Base-by-base conservation (phyloP, 345 rosid species). In the Eucalyptus cloeziana region DNA sequence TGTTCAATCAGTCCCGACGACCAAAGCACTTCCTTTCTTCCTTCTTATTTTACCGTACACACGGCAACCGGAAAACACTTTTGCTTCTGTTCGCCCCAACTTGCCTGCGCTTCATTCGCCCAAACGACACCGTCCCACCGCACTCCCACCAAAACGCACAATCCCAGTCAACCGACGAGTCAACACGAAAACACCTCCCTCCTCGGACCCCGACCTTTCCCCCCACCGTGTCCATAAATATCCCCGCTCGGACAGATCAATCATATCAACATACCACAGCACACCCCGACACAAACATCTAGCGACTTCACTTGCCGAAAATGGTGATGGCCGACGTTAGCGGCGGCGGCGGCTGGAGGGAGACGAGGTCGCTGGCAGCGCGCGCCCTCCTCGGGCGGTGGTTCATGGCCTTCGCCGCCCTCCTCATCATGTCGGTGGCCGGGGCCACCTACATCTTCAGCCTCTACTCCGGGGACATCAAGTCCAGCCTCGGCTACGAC, bases 371-470 rank as follows among this genome's bases (percentile, higher is more conserved):
- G 49, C 62, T 88, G 69, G 22, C 49, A 22, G 27, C 58, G 7
- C 89, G 22, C 67, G 31, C 90, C 64, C 33, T 92, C 90, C 71
- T 56, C 2, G 92, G 92, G 8, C 88, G 92, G 50, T 92, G 93
- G 93, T 90, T 92, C 89, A 92, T 90, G 91, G 92, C 88, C 76
- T 91, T 92, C 76, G 92, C 93, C 24, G 86, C 91, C 51, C 49
- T 91, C 25, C 71, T 92, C 47, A 90, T 92, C 86, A 92, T 92
- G 93, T 86, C 92, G 2, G 89, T 88, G 62, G 88, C 93, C 6
- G 93, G 93, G 14, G 92, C 93, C 11, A 92, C 93, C 21, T 92
- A 92, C 87, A 88, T 92, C 89, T 92, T 92, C 87, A 43, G 92
- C 83, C 88, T 91, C 15, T 92, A 92, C 91, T 92, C 93, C 10